Evolutionary conservation across 192 early-diverging fungal species (phyloP).

Genomic region (Coemansia sp.): DNA sequence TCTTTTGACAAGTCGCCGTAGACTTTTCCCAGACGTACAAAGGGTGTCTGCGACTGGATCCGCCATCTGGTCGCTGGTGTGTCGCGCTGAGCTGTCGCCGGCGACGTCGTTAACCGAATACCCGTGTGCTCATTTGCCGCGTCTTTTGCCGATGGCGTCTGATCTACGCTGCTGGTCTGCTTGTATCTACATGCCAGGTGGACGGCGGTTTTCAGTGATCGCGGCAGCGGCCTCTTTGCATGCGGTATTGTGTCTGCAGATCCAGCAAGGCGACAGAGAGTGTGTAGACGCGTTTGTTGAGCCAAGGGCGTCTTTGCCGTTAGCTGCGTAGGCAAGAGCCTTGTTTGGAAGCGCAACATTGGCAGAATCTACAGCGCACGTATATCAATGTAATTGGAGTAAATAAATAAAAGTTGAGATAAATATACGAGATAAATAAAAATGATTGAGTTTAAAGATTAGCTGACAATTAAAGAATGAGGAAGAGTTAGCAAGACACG

Average conservation of each 20-base stretch:
- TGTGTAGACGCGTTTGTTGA: background rate
- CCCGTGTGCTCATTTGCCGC: background rate
- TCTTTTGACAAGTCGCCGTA: slow-evolving; percentile 84
- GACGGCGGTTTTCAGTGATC: background rate
- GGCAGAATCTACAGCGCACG: background rate
- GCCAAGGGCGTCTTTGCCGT: background rate
- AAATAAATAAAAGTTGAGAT: slow-evolving; percentile 1
- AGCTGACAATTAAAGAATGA: too few relatives aligned
- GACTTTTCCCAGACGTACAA: slow-evolving; percentile 6
- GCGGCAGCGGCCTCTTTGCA: too few relatives aligned
- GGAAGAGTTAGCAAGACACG: too few relatives aligned
- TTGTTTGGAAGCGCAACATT: background rate
- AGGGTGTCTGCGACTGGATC: slow-evolving; percentile 24
- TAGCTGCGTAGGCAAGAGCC: too few relatives aligned
- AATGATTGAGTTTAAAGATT: too few relatives aligned
- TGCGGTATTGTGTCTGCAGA: background rate
- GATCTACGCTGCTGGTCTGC: background rate
- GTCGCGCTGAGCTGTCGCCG: background rate
- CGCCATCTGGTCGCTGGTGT: slow-evolving; percentile 11
- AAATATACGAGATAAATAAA: background rate
- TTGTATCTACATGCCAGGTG: background rate
- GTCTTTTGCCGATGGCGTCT: background rate
- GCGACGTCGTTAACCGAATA: background rate
- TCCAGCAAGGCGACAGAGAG: background rate
- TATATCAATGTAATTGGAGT: background rate